Base-by-base conservation (phyloP, 2,329 filamentous ascomycete genomes). In the Cryoendolithus antarcticus region DNA sequence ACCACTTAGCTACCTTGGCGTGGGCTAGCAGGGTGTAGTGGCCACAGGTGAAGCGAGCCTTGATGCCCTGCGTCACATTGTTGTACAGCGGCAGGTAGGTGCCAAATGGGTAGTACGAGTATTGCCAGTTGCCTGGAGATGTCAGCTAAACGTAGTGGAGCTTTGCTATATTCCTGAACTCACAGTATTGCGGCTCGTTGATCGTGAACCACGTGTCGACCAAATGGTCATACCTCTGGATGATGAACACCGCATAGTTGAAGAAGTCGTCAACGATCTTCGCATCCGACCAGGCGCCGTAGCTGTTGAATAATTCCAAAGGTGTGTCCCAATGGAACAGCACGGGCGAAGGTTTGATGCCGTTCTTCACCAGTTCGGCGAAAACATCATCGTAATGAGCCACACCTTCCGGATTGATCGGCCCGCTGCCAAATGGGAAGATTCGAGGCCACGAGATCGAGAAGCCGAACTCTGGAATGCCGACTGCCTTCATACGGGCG, bases 381-480 rank as follows among this genome's bases (percentile, higher is more conserved):
- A 71, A 68, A 8, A 71, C 44, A 40, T 69, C 64, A 28, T 69
- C 59, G 42, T 71, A 71, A 41, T 71, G 68, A 2, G 58, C 52
- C 10, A 72, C 51, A 0, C 58, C 68, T 27, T 62, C 50, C 39
- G 66, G 53, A 38, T 71, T 72, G 41, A 72, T 55, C 0, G 64
- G 63, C 6, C 59, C 63, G 1, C 58, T 58, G 2, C 62, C 65
- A 38, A 71, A 71, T 0, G 69, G 69, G 7, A 71, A 53, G 35
- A 71, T 66, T 1, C 69, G 60, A 1, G 62, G 56, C 68, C 67
- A 72, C 0, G 66, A 57, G 32, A 71, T 63, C 2, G 60, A 63
- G 51, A 71, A 70, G 12, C 52, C 57, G 39, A 58, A 62, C 5
- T 52, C 48, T 8, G 54, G 53, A 2, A 60, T 45, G 4, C 59